Evolutionary conservation across 2,329 filamentous ascomycete species (phyloP).

Genomic region (Fusarium buxicola): DNA sequence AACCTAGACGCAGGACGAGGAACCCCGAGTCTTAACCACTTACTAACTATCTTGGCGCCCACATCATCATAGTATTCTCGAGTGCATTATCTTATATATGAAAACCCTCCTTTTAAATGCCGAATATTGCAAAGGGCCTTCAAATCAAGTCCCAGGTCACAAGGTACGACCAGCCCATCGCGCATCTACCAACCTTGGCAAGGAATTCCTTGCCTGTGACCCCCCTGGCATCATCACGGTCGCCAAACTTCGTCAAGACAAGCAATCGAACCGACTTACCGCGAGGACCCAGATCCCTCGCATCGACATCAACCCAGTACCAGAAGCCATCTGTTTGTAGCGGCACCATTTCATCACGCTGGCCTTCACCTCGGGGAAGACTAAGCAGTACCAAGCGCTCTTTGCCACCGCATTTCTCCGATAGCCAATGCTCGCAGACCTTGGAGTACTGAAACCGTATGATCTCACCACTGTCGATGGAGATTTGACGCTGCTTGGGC

Average conservation of each 20-base stretch:
- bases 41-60: slow-evolving; percentile 5
- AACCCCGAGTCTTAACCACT: not conserved
- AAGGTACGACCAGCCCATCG: slow-evolving; percentile 59
- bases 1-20: slow-evolving; percentile 18
- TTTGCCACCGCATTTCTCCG: slow-evolving; percentile 75
- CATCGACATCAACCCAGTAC: slow-evolving; percentile 83
- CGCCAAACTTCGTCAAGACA: slow-evolving; percentile 65
- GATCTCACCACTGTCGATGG: slow-evolving; percentile 65
- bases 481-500: slow-evolving; percentile 65
- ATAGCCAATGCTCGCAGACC: slow-evolving; percentile 84
- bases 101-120: slow-evolving; percentile 5
- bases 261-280: slow-evolving; percentile 76
- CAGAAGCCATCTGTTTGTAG: slow-evolving; percentile 82
- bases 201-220: slow-evolving; percentile 61
- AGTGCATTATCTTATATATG: slow-evolving; percentile 6
- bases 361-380: slow-evolving; percentile 73
- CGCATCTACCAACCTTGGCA: slow-evolving; percentile 56
- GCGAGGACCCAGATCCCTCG: slow-evolving; percentile 72
- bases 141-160: slow-evolving; percentile 64
- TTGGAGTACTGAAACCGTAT: slow-evolving; percentile 85
- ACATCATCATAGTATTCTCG: slow-evolving; percentile 9
- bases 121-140: slow-evolving; percentile 22
- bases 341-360: slow-evolving; percentile 74
- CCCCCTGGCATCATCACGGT: slow-evolving; percentile 61
- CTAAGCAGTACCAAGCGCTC: slow-evolving; percentile 77